Evolutionary conservation across 2,329 filamentous ascomycete species (phyloP), one percentile per base, ranked within the genome.

Genomic region (Alternaria atra): DNA sequence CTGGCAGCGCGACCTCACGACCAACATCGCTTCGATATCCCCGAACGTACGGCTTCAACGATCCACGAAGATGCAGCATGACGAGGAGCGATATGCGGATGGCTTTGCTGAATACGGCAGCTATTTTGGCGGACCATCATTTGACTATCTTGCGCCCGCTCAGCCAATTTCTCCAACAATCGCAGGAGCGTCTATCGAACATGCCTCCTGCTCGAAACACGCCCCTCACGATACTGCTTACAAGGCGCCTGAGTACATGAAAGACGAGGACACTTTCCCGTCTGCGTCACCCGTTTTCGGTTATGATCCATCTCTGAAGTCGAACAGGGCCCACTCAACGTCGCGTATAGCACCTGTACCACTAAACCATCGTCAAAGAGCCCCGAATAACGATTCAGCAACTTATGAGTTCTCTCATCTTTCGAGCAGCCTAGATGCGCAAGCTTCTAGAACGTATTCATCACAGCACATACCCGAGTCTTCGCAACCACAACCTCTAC

Each of bases 161-260:
- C 57, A 53, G 42, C 10, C 47, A 35, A 43, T 52, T 12, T 29
- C 58, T 7, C 44, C 54, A 30, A 39, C 54, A 10, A 51, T 40
- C 5, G 47, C 52, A 43, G 44, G 52, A n/a, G 27, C 52, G 35
- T 37, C 51, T 29, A 35, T 37, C 23, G 29, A 47, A 30, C 15
- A 32, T 29, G 29, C 23, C n/a, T 42, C 43, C 29, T 46, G 30
- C 27, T 32, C 13, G 20, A 30, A 23, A 15, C 13, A 17, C 47
- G 13, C 25, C 47, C 56, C 65, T 13, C 64, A 67, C 44, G 53
- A 66, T 13, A 37, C 62, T 17, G 59, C 65, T 51, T 56, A 60
- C 12, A 63, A 56, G 20, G 48, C 51, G 8, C 60, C 61, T 30
- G 35, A 48, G 34, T 50, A 55, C 37, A 54, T 43, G 35, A 40